Evolutionary conservation across 345 rosid species (phyloP).

Genomic region (Eutrema heterophyllum): DNA sequence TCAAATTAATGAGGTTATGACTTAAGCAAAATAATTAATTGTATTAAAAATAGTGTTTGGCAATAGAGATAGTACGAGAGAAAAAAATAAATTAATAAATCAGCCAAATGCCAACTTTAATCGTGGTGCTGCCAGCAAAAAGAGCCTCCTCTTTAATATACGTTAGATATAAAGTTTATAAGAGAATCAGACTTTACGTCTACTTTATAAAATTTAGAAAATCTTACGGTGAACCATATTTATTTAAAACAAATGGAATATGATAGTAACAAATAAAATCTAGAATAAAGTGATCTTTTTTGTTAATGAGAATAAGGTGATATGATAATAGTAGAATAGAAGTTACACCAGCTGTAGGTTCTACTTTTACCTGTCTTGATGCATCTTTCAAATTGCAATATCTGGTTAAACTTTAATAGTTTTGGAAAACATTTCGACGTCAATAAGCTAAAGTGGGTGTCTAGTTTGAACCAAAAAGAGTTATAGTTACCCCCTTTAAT

Average conservation of each 20-base stretch:
- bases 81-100: no score
- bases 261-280: not conserved
- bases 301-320: no score
- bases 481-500: not conserved
- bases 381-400: slow-evolving; percentile 14
- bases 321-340: not conserved
- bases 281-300: not conserved
- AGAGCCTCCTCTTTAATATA: no score
- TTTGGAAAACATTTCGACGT: not conserved
- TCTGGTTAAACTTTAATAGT: not conserved
- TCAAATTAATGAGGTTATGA: no score
- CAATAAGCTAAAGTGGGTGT: not conserved
- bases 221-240: not conserved
- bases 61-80: no score
- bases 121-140: no score
- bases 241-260: not conserved
- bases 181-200: not conserved
- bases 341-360: not conserved
- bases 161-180: no score
- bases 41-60: no score
- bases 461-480: not conserved
- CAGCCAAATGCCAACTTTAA: no score
- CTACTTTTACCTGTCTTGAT: not conserved
- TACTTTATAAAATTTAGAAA: not conserved
- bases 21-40: no score